phyloP scores from a whole-genome alignment of 257 asterid genomes.

The Nicotiana sylvestris region DNA sequence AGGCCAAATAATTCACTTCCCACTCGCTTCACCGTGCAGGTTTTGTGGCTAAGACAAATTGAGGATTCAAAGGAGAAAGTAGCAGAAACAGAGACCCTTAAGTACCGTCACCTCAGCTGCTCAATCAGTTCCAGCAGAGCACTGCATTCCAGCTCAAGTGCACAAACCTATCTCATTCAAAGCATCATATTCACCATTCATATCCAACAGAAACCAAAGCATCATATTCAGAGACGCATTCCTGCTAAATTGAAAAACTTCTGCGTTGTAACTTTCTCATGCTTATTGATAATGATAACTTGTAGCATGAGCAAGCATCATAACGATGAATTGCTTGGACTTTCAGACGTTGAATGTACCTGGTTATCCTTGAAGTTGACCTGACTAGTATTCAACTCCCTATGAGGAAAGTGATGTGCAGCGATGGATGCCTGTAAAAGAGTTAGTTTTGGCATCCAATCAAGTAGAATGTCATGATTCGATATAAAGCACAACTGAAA shows the following conservation, averaged over 20 bases:
- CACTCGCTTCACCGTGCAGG: neutral
- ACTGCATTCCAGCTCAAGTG: neutral
- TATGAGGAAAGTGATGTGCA: neutral
- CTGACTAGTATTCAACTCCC: neutral
- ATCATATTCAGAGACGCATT: neutral
- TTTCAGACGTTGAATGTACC: neutral
- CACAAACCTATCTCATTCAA: neutral
- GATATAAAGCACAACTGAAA: neutral
- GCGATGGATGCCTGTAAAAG: neutral
- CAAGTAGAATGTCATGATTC: neutral
- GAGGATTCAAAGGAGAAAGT: neutral
- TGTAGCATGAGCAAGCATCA: neutral
- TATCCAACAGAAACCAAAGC: neutral
- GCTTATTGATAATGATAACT: neutral
- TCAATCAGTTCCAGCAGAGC: neutral
- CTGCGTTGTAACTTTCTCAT: neutral
- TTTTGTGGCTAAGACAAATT: neutral
- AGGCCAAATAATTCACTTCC: neutral
- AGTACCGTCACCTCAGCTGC: neutral
- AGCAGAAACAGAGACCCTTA: neutral
- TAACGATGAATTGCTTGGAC: neutral
- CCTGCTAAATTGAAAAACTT: neutral
- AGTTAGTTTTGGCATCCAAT: slow-evolving; percentile 2
- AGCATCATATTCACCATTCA: neutral
- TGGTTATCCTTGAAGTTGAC: neutral